phyloP scores from a whole-genome alignment of 495 filamentous ascomycete species.

The Poronia punctata region DNA sequence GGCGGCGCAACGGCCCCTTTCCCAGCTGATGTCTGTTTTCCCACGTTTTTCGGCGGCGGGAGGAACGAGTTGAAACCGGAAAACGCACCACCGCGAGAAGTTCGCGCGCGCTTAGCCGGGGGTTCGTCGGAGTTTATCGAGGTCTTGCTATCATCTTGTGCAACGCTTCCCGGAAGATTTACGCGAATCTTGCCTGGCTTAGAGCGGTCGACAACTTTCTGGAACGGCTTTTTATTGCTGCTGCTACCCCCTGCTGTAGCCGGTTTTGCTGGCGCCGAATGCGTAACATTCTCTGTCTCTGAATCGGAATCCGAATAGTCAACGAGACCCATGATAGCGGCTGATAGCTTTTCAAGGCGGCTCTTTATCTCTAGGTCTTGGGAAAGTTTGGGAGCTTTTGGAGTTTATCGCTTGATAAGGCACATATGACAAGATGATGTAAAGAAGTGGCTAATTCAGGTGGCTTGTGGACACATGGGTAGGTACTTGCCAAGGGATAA shows the following conservation, averaged over 20 bases:
- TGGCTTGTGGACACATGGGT: too few relatives aligned
- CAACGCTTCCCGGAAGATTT: slow-evolving; percentile 49
- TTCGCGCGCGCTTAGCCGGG: slow-evolving; percentile 62
- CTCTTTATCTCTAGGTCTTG: too few relatives aligned
- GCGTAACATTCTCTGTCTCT: slow-evolving; percentile 54
- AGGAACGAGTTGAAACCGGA: slow-evolving; percentile 78
- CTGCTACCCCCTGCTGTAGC: slow-evolving; percentile 25
- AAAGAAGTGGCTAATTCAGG: too few relatives aligned
- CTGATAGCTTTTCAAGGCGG: too few relatives aligned
- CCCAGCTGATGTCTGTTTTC: slow-evolving; percentile 20
- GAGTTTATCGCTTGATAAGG: not conserved
- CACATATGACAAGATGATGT: too few relatives aligned
- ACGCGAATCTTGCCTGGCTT: slow-evolving; percentile 79
- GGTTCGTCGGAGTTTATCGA: slow-evolving; percentile 44
- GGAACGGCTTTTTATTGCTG: slow-evolving; percentile 49
- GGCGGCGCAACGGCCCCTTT: slow-evolving; percentile 24
- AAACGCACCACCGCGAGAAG: slow-evolving; percentile 48
- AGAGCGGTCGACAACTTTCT: slow-evolving; percentile 69
- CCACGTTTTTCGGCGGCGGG: slow-evolving; percentile 69
- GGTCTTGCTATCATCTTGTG: slow-evolving; percentile 27
- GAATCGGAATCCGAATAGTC: slow-evolving; percentile 82
- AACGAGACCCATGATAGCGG: slow-evolving; percentile 59
- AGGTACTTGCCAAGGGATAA: too few relatives aligned
- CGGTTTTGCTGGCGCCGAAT: slow-evolving; percentile 18
- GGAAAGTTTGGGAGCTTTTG: not conserved